Base-by-base conservation (phyloP, 108 stramenopile genomes). In the Phaeodactylum tricornutum region DNA sequence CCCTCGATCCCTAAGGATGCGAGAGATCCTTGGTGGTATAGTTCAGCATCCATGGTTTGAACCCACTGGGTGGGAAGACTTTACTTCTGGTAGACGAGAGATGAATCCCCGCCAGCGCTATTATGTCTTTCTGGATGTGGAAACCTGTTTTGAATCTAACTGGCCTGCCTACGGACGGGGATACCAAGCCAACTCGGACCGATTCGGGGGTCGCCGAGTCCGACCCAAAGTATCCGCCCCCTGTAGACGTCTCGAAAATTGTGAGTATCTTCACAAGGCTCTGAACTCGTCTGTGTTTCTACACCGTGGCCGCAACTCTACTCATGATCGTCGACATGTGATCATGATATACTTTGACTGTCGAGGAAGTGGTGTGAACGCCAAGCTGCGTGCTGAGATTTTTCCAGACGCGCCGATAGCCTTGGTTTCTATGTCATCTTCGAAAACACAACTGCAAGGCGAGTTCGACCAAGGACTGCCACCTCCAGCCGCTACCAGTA, bases 31-130 rank as follows among this genome's bases (percentile, higher is more conserved):
- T 17, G 4, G 54, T 4, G 72, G 47, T 0, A 25, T 74, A 4
- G 37, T 61, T 20, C 64, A 74, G 20, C 72, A 74, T 57, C 72
- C 72, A 0, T 56, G 39, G 40, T 74, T 60, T 27, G 48, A 68
- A 36, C 67, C 72, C 8, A 56, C 62, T 1, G 52, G 29, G 4
- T 74, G 62, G 63, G 54, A 55, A 22, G 58, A 64, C 15, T 19
- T 61, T 27, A 55, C 8, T 2, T 8, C 9, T 21, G 15, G 36
- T 32, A 20, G n/a, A 35, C 24, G 45, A 53, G 24, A 27, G 28
- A 9, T 27, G 0, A 29, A 45, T 22, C 23, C 6, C 46, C 30
- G 1, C 0, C 21, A 51, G 19, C 36, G 46, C 6, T 53, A 49
- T 35, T 59, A 61, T 26, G 53, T 65, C 47, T 74, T 74, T 50